Percentiles rank a stretch among this genome's conserved stretches.
Evolutionary conservation across 225 moss, liverwort and hornwort genomes (phyloP).

Genomic region (Marchantia polymorpha): DNA sequence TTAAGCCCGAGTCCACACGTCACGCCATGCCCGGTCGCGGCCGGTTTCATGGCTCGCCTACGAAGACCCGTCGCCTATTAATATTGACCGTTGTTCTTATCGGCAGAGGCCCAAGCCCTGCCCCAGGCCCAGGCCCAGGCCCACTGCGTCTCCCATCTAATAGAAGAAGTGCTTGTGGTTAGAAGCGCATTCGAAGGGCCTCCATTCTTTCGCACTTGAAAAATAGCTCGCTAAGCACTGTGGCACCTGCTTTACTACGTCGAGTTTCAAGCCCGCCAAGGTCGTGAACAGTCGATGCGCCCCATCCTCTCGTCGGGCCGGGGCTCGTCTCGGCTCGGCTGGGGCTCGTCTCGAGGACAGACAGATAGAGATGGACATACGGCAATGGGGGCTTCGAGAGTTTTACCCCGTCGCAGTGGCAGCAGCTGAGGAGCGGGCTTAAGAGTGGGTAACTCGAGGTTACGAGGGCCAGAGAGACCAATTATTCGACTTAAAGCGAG

Average conservation of each 20-base stretch:
- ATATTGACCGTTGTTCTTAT: conserved; percentile 22
- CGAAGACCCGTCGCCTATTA: no score
- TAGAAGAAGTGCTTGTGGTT: not conserved
- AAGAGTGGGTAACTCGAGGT: not conserved
- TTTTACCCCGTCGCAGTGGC: not conserved
- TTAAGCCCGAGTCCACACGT: no score
- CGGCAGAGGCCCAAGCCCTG: conserved; percentile 25
- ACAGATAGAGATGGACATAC: not conserved
- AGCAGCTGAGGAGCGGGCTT: not conserved
- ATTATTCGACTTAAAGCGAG: not conserved
- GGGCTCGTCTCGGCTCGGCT: not conserved
- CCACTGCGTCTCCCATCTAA: not conserved
- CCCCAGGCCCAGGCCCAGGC: not conserved
- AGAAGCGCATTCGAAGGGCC: not conserved
- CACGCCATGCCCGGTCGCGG: no score
- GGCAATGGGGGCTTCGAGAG: no score
- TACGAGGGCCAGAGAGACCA: not conserved
- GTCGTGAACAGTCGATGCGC: not conserved
- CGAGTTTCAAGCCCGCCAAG: not conserved
- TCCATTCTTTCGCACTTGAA: not conserved
- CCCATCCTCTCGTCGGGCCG: not conserved
- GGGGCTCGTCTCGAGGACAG: not conserved
- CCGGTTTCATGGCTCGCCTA: no score
- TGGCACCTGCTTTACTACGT: not conserved
- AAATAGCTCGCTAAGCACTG: not conserved